Evolutionary conservation across 805 yeast species (phyloP), one percentile per base, ranked within the genome.

Genomic region (Nakazawaea sp.): DNA sequence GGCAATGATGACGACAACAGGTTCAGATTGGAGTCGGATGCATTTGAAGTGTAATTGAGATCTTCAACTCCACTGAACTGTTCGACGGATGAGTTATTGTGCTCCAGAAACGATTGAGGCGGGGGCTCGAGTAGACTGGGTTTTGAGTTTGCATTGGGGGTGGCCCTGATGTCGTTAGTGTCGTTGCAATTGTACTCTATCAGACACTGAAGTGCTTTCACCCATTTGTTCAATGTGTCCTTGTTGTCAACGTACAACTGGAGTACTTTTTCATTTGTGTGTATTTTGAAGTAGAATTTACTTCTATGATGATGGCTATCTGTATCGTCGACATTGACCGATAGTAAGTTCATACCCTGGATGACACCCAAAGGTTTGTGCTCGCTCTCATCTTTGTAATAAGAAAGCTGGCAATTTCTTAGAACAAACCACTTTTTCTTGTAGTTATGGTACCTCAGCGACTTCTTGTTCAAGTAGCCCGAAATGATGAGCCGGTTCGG

Each of bases 351-450:
- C 27, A 24, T 46, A 18, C 43, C 49, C 53, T 40, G 50, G 8
- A 62, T 45, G 11, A 66, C 67, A 32, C 44, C 50, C 17, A 51
- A 42, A 0, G 70, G 64, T 35, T 60, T 61, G 46, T 61, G 56
- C 43, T 66, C 71, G 19, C 46, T 43, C 5, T 58, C 43, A 40
- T 62, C 64, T 35, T 62, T 62, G 45, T 66, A 66, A 47, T 59
- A 63, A 8, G 62, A 49, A 15, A 65, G 47, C 42, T 63, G 70
- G 30, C 59, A 50, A n/a, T 48, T 45, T 23, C 70, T 45, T 4
- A 66, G 48, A 4, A 61, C 65, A 28, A 58, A 60, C 70, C 71
- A 66, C 23, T 49, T 45, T 38, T 49, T 53, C 43, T 61, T 62
- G 66, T 68, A 66, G 21, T 49, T 54, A 42, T 53, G 59, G 15